Conservation (phyloP, 2,329 filamentous ascomycete genomes). For the Diaporthe eres region DNA sequence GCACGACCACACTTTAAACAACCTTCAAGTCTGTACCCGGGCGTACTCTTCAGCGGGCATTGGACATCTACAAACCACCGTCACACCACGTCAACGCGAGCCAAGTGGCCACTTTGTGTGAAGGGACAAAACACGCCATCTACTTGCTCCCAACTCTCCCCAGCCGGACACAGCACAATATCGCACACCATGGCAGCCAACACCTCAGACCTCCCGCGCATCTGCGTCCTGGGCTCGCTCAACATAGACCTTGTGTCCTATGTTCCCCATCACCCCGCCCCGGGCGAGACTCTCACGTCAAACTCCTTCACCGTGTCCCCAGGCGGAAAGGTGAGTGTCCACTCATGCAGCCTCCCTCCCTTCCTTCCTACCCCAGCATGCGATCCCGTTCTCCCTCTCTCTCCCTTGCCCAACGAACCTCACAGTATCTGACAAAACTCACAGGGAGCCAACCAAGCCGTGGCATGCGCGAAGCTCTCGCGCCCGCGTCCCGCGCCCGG, state of each 20-base stretch:
- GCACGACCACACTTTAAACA: not conserved
- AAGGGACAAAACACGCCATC: conserved; percentile 2
- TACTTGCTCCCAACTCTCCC: not conserved
- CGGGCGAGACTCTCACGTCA: conserved; percentile 90
- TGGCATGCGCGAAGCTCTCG: conserved; percentile 87
- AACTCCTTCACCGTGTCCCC: conserved; percentile 83
- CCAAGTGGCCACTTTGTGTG: not conserved
- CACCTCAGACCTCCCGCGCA: conserved; percentile 59
- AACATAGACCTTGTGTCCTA: conserved; percentile 95
- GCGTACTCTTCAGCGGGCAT: not conserved
- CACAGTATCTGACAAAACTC: not conserved
- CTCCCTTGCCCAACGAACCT: no score
- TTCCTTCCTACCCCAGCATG: not conserved
- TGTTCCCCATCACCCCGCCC: conserved; percentile 84
- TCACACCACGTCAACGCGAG: not conserved
- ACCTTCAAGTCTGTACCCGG: not conserved
- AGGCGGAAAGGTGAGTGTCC: conserved; percentile 77
- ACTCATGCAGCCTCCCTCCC: not conserved
- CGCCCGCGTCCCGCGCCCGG: conserved; percentile 54
- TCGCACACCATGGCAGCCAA: conserved; percentile 43
- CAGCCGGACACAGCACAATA: not conserved
- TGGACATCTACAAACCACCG: not conserved
- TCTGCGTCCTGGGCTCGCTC: conserved; percentile 91
- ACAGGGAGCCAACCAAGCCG: conserved; percentile 89
- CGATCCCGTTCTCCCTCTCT: rapidly evolving